These are phyloP conservation scores for Moelleriella libera DNA, from an alignment of 2,329 filamentous ascomycete species.

Conservation along the genomic window DNA sequence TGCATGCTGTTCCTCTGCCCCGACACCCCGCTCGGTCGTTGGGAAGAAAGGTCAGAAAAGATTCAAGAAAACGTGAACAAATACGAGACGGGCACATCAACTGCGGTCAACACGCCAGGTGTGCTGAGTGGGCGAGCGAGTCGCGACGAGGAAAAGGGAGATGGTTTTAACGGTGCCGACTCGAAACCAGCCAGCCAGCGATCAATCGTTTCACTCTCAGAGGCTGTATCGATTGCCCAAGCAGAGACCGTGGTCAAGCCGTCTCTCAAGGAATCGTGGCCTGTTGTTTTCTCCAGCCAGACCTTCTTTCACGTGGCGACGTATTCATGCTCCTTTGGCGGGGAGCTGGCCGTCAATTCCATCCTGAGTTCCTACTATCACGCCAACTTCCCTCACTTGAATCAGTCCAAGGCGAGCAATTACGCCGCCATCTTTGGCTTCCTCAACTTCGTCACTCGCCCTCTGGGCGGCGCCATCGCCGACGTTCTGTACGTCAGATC, in stretches of 20 bases:
- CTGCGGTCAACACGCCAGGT: conserved; percentile 37
- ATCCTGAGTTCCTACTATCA: conserved; percentile 45
- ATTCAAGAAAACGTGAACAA: conserved; percentile 36
- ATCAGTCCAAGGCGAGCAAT: conserved; percentile 40
- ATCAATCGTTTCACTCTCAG: conserved; percentile 24
- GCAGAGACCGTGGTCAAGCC: conserved; percentile 42
- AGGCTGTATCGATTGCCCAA: conserved; percentile 39
- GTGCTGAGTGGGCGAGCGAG: conserved; percentile 25
- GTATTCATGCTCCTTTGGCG: conserved; percentile 51
- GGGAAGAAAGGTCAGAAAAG: conserved; percentile 55
- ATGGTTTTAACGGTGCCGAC: conserved; percentile 1
- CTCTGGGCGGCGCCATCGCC: conserved; percentile 45
- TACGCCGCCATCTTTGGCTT: conserved; percentile 65
- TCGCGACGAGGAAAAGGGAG: conserved; percentile 15
- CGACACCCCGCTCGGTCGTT: conserved; percentile 72
- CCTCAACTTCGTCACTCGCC: conserved; percentile 54
- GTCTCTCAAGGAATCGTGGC: conserved; percentile 30
- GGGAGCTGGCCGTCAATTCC: conserved; percentile 47
- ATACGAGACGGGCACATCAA: conserved; percentile 24
- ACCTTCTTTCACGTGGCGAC: conserved; percentile 39
- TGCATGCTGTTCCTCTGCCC: conserved; percentile 59
- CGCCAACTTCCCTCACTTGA: conserved; percentile 42
- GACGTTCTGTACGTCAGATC: conserved; percentile 32
- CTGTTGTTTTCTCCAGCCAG: conserved; percentile 35
- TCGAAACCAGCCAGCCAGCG: conserved; percentile 21